Conservation (phyloP, 768 basidiomycete species). For the Gloeostereum incarnatum region DNA sequence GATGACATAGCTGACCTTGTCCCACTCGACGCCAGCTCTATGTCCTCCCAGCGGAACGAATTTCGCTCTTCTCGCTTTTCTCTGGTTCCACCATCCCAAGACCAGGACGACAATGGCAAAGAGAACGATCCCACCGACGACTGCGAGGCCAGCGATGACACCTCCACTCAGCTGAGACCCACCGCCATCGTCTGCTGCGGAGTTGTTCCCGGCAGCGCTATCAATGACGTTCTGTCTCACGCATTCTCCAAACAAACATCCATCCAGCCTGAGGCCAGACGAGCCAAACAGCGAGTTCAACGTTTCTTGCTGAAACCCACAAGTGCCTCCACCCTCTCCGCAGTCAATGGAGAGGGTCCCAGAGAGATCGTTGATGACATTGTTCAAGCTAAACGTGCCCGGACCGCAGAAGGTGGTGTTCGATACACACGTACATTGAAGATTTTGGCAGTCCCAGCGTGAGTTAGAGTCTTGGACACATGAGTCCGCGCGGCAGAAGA, state of each 20-base stretch:
- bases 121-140: conserved; percentile 61
- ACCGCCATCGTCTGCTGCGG: conserved; percentile 15
- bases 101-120: conserved; percentile 49
- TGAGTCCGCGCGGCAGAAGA: conserved; percentile 66
- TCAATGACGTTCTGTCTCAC: conserved; percentile 76
- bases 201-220: conserved; percentile 23
- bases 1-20: conserved; percentile 57
- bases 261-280: conserved; percentile 59
- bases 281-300: conserved; percentile 67
- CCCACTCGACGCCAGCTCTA: conserved; percentile 63
- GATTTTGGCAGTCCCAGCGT: conserved; percentile 64
- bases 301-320: conserved; percentile 67
- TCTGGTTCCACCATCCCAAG: conserved; percentile 54
- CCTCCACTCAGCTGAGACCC: conserved; percentile 57
- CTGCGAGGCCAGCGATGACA: conserved; percentile 85
- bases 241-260: conserved; percentile 86
- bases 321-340: conserved; percentile 36
- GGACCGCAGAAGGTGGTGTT: conserved; percentile 75
- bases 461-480: conserved; percentile 55
- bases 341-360: conserved; percentile 69
- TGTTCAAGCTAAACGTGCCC: conserved; percentile 36
- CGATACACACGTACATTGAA: conserved; percentile 65
- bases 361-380: conserved; percentile 51
- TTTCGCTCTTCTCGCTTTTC: conserved; percentile 43
- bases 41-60: conserved; percentile 29